Evolutionary conservation across 1,139 yeast species (phyloP), one percentile per base, ranked within the genome.

Genomic region (Yamadazyma atlantica): DNA sequence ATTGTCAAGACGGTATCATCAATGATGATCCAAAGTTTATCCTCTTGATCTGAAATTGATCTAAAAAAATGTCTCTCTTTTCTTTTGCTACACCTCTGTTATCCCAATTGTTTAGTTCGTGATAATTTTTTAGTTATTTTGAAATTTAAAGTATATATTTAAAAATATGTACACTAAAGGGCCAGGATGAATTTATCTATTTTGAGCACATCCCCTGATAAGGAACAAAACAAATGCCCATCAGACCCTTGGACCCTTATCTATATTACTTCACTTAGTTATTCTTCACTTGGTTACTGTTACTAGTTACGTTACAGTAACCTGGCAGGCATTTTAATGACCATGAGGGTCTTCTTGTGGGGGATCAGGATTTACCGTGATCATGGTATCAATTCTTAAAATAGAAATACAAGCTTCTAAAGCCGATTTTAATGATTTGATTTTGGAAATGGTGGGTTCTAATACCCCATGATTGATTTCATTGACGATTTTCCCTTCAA

Each of bases 351-450:
- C 94, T 66, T 90, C 95, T 70, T 80, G 80, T 47, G 87, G 87
- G 46, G 89, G 95, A 57, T 92, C 98, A 22, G 98, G 98, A 52
- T 90, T 94, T 43, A 94, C 96, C 39, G 89, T 86, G 58, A 94
- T 92, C 95, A 92, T 89, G 40, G 98, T 94, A 64, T 94, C 99
- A 57, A 94, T 94, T 74, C 99, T 84, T 54, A 94, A 76, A 49
- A 94, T 92, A 29, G 98, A 96, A 62, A 94, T 83, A 66, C 98
- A 92, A 3, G 99, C 99, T 69, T 94, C 99, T 51, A 94, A 79
- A 11, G 98, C 97, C 42, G 94, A 83, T 66, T 94, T 90, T 59
- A 94, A 78, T 14, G 96, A 84, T 66, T 89, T 89, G 58, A 92
- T 76, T 68, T 94, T 94, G 55, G 95, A 83, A 58, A 92, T 75